phyloP scores from a whole-genome alignment of 768 basidiomycete genomes.

The Leccinellum albellum region DNA sequence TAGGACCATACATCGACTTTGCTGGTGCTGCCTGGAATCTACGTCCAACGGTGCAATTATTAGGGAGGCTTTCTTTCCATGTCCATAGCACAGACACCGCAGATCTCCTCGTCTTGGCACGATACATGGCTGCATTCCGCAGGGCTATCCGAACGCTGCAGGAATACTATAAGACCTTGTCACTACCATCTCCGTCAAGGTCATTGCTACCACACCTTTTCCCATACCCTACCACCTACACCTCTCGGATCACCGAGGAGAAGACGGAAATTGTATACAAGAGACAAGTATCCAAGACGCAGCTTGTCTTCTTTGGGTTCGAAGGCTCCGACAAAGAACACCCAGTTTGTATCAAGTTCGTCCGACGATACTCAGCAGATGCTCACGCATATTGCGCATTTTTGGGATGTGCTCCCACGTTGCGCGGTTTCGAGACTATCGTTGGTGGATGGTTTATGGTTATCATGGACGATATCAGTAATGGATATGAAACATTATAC shows the following conservation, averaged over 20 bases:
- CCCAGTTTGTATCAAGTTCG: slow-evolving; percentile 31
- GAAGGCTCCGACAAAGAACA: slow-evolving; percentile 1
- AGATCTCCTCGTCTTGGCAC: slow-evolving; percentile 1
- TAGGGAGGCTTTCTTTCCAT: slow-evolving; percentile 7
- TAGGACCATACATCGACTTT: slow-evolving; percentile 28
- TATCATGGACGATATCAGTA: slow-evolving; percentile 26
- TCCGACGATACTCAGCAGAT: slow-evolving; percentile 20
- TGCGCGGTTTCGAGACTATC: slow-evolving; percentile 25
- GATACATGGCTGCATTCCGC: slow-evolving; percentile 26
- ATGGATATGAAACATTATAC: background rate
- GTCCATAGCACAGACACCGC: slow-evolving; percentile 20
- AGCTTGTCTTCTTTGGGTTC: slow-evolving; percentile 11
- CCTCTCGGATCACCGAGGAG: slow-evolving; percentile 4
- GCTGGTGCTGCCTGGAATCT: slow-evolving; percentile 26
- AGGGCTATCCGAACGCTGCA: slow-evolving; percentile 20
- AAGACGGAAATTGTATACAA: slow-evolving; percentile 15
- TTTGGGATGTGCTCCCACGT: slow-evolving; percentile 24
- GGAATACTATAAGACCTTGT: slow-evolving; percentile 17
- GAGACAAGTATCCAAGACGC: slow-evolving; percentile 1
- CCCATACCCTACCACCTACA: slow-evolving; percentile 9
- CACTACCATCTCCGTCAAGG: background rate
- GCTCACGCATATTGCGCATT: slow-evolving; percentile 21
- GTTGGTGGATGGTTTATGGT: slow-evolving; percentile 33
- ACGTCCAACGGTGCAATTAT: slow-evolving; percentile 11
- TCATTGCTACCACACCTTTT: background rate